phyloP scores from a whole-genome alignment of 2,329 filamentous ascomycete genomes.

The Cucurbitaria berberidis region DNA sequence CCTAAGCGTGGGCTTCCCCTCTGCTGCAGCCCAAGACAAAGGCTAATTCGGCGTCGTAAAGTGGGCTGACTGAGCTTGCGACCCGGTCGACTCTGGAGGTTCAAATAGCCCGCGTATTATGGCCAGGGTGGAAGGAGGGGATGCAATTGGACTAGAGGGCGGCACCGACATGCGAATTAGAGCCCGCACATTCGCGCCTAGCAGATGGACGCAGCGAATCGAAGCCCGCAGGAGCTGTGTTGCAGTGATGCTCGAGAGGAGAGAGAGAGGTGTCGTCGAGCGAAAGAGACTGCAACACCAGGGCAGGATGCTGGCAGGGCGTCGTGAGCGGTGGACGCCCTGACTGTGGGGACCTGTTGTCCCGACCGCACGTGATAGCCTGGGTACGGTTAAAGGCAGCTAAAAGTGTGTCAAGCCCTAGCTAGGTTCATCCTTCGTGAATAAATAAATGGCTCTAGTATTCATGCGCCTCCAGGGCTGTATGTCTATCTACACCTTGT shows the following conservation, averaged over 20 bases:
- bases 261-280: constrained; percentile 18
- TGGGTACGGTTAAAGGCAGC: constrained; percentile 20
- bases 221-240: constrained; percentile 23
- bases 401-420: constrained; percentile 19
- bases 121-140: constrained; percentile 34
- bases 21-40: constrained; percentile 22
- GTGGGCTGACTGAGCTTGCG: constrained; percentile 26
- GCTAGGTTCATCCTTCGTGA: constrained; percentile 11
- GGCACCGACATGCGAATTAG: constrained; percentile 43
- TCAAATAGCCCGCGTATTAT: constrained; percentile 34
- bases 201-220: constrained; percentile 36
- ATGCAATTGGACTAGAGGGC: constrained; percentile 45
- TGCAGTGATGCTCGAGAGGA: constrained; percentile 14
- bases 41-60: constrained; percentile 17
- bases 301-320: constrained; percentile 23
- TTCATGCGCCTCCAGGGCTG: constrained; percentile 17
- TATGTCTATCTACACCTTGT: constrained; percentile 14
- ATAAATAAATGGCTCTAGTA: constrained; percentile 9
- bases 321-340: constrained; percentile 25
- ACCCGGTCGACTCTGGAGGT: constrained; percentile 28
- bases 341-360: constrained; percentile 20
- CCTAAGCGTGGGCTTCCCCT: constrained; percentile 21
- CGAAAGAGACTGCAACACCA: constrained; percentile 26
- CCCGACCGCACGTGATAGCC: constrained; percentile 22
- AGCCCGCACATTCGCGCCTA: constrained; percentile 43